These are phyloP conservation scores for Xylariaceae sp. DNA, from an alignment of 2,329 filamentous ascomycete species.

Conservation along the genomic window DNA sequence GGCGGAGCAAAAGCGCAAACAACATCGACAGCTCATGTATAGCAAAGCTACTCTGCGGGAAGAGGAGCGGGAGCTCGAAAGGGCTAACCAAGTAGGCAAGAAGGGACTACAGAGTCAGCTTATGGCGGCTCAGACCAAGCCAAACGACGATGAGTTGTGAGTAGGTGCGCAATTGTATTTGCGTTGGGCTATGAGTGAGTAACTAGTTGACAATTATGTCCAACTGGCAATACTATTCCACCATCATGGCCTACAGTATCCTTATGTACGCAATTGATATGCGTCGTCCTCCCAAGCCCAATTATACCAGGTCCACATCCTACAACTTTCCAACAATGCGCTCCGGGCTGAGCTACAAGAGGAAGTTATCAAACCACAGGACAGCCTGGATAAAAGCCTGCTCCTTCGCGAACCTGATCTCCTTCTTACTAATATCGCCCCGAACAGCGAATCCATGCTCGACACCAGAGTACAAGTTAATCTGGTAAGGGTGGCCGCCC, in stretches of 20 bases:
- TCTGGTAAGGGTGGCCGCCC: conserved; percentile 61
- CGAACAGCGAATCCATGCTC: conserved; percentile 72
- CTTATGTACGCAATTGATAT: neutral
- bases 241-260: neutral
- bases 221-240: conserved; percentile 1
- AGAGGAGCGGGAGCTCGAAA: conserved; percentile 62
- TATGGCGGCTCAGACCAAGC: conserved; percentile 29
- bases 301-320: neutral
- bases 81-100: conserved; percentile 64
- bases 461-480: conserved; percentile 67
- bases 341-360: conserved; percentile 19
- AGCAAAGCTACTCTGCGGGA: conserved; percentile 59
- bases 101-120: conserved; percentile 60
- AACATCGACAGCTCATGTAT: conserved; percentile 54
- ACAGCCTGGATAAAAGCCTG: conserved; percentile 75
- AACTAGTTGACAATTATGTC: conserved; percentile 4
- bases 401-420: conserved; percentile 68
- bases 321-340: conserved; percentile 10
- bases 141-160: conserved; percentile 4
- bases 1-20: conserved; percentile 56
- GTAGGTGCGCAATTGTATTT: neutral
- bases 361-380: conserved; percentile 60
- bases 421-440: conserved; percentile 52
- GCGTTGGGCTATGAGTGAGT: neutral
- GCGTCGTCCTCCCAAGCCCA: neutral